Evolutionary conservation across 768 basidiomycete species (phyloP).

Genomic region (Psilocybe cyanescens): DNA sequence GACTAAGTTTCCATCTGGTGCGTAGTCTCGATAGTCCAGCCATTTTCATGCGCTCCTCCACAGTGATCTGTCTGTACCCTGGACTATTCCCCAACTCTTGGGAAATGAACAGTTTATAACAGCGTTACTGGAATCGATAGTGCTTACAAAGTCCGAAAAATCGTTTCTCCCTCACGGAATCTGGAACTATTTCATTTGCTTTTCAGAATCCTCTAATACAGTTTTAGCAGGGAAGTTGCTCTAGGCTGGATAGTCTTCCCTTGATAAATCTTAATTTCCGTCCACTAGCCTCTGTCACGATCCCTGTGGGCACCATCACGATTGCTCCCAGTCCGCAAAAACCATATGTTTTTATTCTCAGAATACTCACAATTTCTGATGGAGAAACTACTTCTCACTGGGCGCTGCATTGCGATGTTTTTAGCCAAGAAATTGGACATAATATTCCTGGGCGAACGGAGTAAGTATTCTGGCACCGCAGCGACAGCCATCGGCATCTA

Average conservation of each 20-base stretch:
- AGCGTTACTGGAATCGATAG: too few species aligned
- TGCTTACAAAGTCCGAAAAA: too few species aligned
- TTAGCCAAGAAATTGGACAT: background rate
- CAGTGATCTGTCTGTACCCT: background rate
- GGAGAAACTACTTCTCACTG: background rate
- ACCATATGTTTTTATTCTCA: background rate
- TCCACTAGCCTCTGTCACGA: background rate
- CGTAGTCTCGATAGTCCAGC: background rate
- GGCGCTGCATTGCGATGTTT: background rate
- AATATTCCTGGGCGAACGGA: slow-evolving; percentile 7
- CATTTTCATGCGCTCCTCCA: background rate
- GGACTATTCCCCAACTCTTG: background rate
- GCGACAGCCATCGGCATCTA: background rate
- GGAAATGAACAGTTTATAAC: background rate
- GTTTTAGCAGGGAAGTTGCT: background rate
- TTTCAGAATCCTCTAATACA: too few species aligned
- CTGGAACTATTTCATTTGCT: too few species aligned
- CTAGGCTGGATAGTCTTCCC: background rate
- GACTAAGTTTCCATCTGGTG: background rate
- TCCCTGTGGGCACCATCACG: background rate
- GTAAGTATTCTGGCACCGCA: background rate
- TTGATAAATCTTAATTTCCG: background rate
- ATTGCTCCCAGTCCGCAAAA: background rate
- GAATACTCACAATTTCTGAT: background rate
- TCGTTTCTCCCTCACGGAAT: too few species aligned